Evolutionary conservation across 2,329 filamentous ascomycete species (phyloP).

Genomic region (Periconia sp.): DNA sequence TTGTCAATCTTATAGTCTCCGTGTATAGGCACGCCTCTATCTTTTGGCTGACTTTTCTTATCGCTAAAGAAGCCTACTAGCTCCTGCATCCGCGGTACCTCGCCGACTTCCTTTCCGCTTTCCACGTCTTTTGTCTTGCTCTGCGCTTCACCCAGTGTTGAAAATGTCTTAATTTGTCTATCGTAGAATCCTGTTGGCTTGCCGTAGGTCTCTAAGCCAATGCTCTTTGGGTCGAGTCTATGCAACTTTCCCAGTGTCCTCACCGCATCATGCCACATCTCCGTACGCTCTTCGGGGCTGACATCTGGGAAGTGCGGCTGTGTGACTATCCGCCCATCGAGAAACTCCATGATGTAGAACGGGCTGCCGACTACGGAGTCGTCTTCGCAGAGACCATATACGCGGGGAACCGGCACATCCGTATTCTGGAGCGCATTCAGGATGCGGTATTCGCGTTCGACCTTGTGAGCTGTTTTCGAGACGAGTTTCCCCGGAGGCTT

Average conservation of each 20-base stretch:
- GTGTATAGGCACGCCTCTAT: constrained; percentile 79
- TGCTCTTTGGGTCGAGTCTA: constrained; percentile 66
- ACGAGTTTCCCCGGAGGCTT: constrained; percentile 90
- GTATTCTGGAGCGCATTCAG: constrained; percentile 78
- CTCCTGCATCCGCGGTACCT: constrained; percentile 78
- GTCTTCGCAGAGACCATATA: constrained; percentile 85
- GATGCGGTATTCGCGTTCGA: constrained; percentile 90
- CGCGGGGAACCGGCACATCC: constrained; percentile 80
- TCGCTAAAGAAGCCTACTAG: constrained; percentile 77
- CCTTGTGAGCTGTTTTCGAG: constrained; percentile 89
- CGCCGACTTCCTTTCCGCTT: constrained; percentile 73
- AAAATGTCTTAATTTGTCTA: constrained; percentile 81
- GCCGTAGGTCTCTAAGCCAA: constrained; percentile 75
- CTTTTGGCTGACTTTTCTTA: constrained; percentile 69
- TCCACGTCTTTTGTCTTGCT: constrained; percentile 76
- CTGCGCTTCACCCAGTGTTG: constrained; percentile 77
- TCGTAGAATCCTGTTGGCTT: constrained; percentile 76
- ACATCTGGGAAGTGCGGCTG: constrained; percentile 81
- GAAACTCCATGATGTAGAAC: constrained; percentile 95
- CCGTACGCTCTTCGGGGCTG: constrained; percentile 66
- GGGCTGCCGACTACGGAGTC: constrained; percentile 76
- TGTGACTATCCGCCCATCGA: constrained; percentile 88
- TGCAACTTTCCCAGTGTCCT: constrained; percentile 83
- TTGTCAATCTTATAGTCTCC: constrained; percentile 84
- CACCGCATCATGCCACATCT: constrained; percentile 84